A percentile compares a stretch with the other conserved stretches of the same genome.
Evolutionary conservation across 2,329 filamentous ascomycete species (phyloP).

Genomic region (Apiospora kogelbergensis): DNA sequence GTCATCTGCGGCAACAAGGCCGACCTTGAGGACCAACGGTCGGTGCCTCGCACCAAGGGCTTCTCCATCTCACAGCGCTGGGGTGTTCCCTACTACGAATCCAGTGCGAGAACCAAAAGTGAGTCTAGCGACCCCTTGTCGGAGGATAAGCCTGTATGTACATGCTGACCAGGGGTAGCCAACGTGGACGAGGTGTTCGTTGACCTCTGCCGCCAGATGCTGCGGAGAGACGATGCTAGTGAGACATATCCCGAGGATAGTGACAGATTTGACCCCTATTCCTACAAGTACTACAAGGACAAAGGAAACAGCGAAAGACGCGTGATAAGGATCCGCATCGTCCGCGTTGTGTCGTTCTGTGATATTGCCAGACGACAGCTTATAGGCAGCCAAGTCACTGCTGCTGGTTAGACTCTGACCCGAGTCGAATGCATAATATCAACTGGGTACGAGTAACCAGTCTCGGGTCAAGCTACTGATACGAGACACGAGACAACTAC

Average conservation of each 20-base stretch:
- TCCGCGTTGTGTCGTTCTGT: slow-evolving; percentile 45
- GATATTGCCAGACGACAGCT: slow-evolving; percentile 16
- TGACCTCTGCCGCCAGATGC: slow-evolving; percentile 81
- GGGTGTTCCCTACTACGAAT: slow-evolving; percentile 90
- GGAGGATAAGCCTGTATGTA: background rate
- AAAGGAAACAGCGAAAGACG: slow-evolving; percentile 30
- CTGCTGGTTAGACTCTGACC: background rate
- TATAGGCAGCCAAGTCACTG: background rate
- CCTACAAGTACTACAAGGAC: slow-evolving; percentile 32
- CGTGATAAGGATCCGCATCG: slow-evolving; percentile 29
- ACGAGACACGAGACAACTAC: background rate
- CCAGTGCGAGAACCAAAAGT: slow-evolving; percentile 76
- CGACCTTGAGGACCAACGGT: slow-evolving; percentile 82
- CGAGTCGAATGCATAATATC: background rate
- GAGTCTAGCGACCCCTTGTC: slow-evolving; percentile 26
- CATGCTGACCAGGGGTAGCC: slow-evolving; percentile 39
- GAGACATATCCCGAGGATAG: slow-evolving; percentile 40
- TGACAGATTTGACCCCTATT: slow-evolving; percentile 40
- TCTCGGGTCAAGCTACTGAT: background rate
- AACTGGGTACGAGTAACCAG: background rate
- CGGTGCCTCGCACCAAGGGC: slow-evolving; percentile 73
- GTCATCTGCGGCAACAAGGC: slow-evolving; percentile 93
- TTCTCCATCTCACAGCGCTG: slow-evolving; percentile 85
- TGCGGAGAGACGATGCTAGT: slow-evolving; percentile 65
- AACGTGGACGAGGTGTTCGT: slow-evolving; percentile 92